Percentiles rank a stretch among this genome's conserved stretches.
phyloP scores from a whole-genome alignment of 1,284 basidiomycete genomes.

The Ganoderma meredithae region DNA sequence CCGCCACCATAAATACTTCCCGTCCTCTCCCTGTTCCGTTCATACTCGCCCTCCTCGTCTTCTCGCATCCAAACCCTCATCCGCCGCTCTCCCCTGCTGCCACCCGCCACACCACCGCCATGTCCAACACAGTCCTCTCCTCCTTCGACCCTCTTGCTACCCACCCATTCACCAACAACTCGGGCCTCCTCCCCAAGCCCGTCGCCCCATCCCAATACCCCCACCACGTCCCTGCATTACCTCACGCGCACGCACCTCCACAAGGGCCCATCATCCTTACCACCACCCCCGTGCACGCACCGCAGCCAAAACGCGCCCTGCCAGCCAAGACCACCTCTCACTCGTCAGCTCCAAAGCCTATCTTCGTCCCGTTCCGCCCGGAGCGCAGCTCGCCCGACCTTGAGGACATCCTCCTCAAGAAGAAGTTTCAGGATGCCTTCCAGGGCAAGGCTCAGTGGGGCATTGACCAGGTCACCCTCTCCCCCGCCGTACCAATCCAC shows the following conservation, averaged over 20 bases:
- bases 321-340: constrained; percentile 30
- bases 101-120: constrained; percentile 28
- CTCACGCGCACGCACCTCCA: constrained; percentile 23
- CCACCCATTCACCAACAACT: constrained; percentile 69
- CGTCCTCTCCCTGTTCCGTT: not conserved
- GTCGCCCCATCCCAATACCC: constrained; percentile 57
- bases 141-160: constrained; percentile 66
- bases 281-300: constrained; percentile 35
- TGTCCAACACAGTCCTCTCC: constrained; percentile 48
- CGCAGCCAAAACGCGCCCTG: constrained; percentile 37
- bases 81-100: constrained; percentile 2
- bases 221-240: constrained; percentile 42
- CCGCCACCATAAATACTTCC: constrained; percentile 26
- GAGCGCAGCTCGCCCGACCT: constrained; percentile 65
- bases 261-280: constrained; percentile 33
- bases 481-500: constrained; percentile 23
- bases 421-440: constrained; percentile 45
- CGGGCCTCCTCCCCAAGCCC: constrained; percentile 53
- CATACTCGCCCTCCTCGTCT: constrained; percentile 12
- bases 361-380: constrained; percentile 63
- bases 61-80: constrained; percentile 5
- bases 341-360: constrained; percentile 42
- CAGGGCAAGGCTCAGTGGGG: constrained; percentile 44
- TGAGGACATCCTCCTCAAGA: constrained; percentile 59
- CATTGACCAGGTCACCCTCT: constrained; percentile 39